Percentiles rank a stretch among this genome's conserved stretches.
These are phyloP conservation scores for Neurospora sp. DNA, from an alignment of 495 filamentous ascomycete species.

Conservation along the genomic window DNA sequence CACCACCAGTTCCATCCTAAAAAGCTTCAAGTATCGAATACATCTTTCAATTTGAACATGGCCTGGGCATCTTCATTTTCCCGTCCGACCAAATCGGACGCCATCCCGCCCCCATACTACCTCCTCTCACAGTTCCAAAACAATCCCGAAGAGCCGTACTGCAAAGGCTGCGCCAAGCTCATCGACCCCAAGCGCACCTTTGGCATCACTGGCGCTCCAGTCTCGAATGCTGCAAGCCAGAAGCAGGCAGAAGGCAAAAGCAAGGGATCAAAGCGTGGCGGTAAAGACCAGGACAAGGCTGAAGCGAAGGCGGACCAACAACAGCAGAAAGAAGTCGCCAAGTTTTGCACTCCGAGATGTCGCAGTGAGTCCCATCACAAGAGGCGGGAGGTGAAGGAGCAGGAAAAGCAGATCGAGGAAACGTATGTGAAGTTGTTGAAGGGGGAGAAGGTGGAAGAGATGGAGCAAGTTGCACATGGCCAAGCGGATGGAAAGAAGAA, in stretches of 20 bases:
- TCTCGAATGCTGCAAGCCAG: not conserved
- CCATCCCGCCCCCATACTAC: constrained; percentile 29
- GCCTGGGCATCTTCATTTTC: constrained; percentile 33
- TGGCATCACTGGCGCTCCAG: not conserved
- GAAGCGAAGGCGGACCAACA: not conserved
- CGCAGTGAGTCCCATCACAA: not conserved
- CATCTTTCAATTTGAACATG: constrained; percentile 9
- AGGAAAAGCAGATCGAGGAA: not conserved
- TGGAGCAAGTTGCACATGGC: not conserved
- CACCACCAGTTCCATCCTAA: not conserved
- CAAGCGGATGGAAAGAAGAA: constrained; percentile 1
- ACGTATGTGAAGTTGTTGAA: not conserved
- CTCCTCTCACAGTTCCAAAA: constrained; percentile 21
- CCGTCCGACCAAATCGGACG: constrained; percentile 25
- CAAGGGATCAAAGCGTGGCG: not conserved
- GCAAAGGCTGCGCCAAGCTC: constrained; percentile 29
- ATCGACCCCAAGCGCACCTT: constrained; percentile 18
- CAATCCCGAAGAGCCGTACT: constrained; percentile 26
- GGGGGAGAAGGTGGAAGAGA: not conserved
- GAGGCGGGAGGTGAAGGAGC: not conserved
- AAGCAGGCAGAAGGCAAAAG: not conserved
- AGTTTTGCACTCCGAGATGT: constrained; percentile 1
- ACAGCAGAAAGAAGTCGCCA: not conserved
- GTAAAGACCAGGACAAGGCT: not conserved
- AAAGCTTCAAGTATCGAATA: not conserved